A percentile compares a stretch with the other conserved stretches of the same genome.
Evolutionary conservation across 1,284 basidiomycete species (phyloP).

Genomic region (Cryptococcus floricola): DNA sequence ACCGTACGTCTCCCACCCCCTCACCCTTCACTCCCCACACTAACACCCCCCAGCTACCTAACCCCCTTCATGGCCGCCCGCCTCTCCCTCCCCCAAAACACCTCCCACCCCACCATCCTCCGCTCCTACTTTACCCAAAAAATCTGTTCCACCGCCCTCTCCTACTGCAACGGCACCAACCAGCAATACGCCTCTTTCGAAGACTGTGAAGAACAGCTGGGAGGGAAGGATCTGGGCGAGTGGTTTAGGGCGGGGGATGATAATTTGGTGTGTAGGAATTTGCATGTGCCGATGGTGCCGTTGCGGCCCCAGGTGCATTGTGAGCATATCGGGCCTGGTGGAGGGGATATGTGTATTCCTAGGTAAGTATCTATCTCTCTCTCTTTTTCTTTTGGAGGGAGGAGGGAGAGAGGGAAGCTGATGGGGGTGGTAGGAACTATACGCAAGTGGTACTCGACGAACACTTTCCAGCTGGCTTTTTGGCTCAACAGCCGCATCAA

Average conservation of each 20-base stretch:
- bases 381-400: no score
- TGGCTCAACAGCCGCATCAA: no score
- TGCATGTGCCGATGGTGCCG: slow-evolving; percentile 27
- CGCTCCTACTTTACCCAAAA: slow-evolving; percentile 17
- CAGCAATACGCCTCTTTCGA: slow-evolving; percentile 20
- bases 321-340: slow-evolving; percentile 22
- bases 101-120: slow-evolving; percentile 7
- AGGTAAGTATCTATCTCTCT: slow-evolving; percentile 12
- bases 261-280: slow-evolving; percentile 25
- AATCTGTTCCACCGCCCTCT: slow-evolving; percentile 14
- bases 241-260: slow-evolving; percentile 22
- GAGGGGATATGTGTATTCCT: slow-evolving; percentile 26
- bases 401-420: no score
- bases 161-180: slow-evolving; percentile 21
- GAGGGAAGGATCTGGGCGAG: slow-evolving; percentile 14
- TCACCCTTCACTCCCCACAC: no score
- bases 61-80: slow-evolving; percentile 23
- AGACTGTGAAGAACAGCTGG: slow-evolving; percentile 16
- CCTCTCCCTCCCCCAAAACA: background rate
- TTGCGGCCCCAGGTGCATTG: slow-evolving; percentile 24
- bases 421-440: no score
- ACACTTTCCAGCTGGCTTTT: no score
- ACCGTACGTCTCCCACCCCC: slow-evolving; percentile 2
- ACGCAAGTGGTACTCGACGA: no score
- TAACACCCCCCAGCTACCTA: slow-evolving; percentile 5